Evolutionary conservation across 805 yeast species (phyloP).

Genomic region (Wickerhamiella nectarea): DNA sequence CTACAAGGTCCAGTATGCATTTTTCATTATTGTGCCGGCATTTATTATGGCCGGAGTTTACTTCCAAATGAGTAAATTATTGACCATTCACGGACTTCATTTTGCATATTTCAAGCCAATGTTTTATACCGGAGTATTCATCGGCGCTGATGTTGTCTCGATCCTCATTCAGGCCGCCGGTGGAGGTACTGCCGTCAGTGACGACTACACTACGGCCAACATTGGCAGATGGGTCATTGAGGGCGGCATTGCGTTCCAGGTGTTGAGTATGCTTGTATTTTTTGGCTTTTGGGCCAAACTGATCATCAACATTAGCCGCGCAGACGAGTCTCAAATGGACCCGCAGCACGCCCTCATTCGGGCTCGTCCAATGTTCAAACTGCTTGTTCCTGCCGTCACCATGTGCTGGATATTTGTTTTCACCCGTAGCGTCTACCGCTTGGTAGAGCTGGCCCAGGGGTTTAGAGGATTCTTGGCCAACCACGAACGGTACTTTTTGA

Average conservation of each 20-base stretch:
- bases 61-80: conserved; percentile 51
- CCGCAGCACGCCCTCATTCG: conserved; percentile 15
- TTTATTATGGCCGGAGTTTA: conserved; percentile 78
- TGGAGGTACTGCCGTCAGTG: conserved; percentile 53
- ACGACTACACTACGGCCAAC: conserved; percentile 21
- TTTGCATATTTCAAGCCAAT: conserved; percentile 43
- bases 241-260: conserved; percentile 69
- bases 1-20: conserved; percentile 50
- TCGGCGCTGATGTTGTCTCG: conserved; percentile 50
- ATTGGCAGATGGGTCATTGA: conserved; percentile 58
- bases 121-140: conserved; percentile 50
- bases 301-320: conserved; percentile 8
- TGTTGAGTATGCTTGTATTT: conserved; percentile 51
- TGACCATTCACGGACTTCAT: conserved; percentile 44
- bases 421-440: conserved; percentile 55
- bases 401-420: conserved; percentile 39
- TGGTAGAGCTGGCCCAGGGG: conserved; percentile 55
- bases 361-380: conserved; percentile 16
- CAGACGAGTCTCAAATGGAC: conserved; percentile 11
- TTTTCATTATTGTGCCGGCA: conserved; percentile 68
- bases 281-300: conserved; percentile 37
- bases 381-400: conserved; percentile 15
- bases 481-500: conserved; percentile 42
- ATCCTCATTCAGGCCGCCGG: conserved; percentile 60
- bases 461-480: conserved; percentile 51